Base-by-base conservation (phyloP, 805 yeast species). In the Zygosaccharomyces siamensis region DNA sequence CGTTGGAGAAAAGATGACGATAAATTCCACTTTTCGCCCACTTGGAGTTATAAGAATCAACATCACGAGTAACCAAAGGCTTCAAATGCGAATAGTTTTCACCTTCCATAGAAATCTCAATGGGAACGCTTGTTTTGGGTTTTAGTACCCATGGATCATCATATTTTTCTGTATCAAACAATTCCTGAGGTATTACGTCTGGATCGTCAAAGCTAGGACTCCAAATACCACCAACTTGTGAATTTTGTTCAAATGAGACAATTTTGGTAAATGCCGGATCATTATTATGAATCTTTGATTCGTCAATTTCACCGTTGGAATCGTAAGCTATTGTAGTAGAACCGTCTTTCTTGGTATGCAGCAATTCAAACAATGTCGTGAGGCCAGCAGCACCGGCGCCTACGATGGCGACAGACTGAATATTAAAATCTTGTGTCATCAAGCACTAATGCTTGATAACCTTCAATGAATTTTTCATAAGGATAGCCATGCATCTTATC, bases 221-320 rank as follows among this genome's bases (percentile, higher is more conserved):
- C 78, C 79, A 75, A 4, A 73, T 67, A 1, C 79, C 80, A 14
- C 79, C 80, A 28, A 74, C 59, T 18, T 53, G 59, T 5, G 51
- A 30, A 39, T 68, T 70, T 51, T 71, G 75, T 53, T 75, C 80
- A 58, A 74, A 75, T 0, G 68, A 76, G 6, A 71, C 74, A 18
- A 74, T 53, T 38, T 65, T 63, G 6, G 61, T 53, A 48, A 74
- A 74, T 14, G 62, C 64, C 1, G 62, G 58, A 49, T 64, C 47
- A 14, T 37, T 45, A 18, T 49, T 51, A 5, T 28, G 23, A 7
- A 54, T 33, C 12, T 33, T 41, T 5, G 50, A 41, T 12, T 20
- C 18, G 31, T 53, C 56, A 14, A 56, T 39, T 10, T 44, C 44
- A 14, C 57, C 57, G 26, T 47, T 43, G 5, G 36, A 37, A 16